phyloP scores from a whole-genome alignment of 805 yeast genomes.

The Candida cerambycidarum region DNA sequence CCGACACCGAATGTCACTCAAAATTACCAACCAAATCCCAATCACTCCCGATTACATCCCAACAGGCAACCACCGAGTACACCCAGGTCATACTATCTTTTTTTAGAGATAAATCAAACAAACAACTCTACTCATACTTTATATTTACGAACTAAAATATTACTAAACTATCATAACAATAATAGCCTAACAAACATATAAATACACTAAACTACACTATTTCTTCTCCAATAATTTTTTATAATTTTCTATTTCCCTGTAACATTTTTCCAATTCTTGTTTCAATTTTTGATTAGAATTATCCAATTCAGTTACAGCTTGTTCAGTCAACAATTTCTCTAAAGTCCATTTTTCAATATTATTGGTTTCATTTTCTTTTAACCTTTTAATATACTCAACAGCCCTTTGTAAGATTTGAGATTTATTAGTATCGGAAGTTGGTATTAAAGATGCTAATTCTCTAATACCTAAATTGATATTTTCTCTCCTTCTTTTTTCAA shows the following conservation, averaged over 20 bases:
- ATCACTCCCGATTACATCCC: too few relatives aligned
- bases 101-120: too few relatives aligned
- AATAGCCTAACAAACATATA: too few relatives aligned
- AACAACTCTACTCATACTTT: too few relatives aligned
- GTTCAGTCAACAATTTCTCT: slow-evolving; percentile 89
- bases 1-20: too few relatives aligned
- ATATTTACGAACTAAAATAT: neutral
- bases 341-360: slow-evolving; percentile 94
- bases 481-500: slow-evolving; percentile 89
- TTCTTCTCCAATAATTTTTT: slow-evolving; percentile 41
- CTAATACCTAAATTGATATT: slow-evolving; percentile 84
- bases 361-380: slow-evolving; percentile 86
- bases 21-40: too few relatives aligned
- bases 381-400: slow-evolving; percentile 83
- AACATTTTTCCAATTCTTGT: slow-evolving; percentile 85
- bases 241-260: slow-evolving; percentile 86
- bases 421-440: slow-evolving; percentile 84
- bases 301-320: slow-evolving; percentile 81
- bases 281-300: slow-evolving; percentile 86
- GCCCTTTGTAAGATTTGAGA: slow-evolving; percentile 87
- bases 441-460: slow-evolving; percentile 73
- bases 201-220: slow-evolving; percentile 6
- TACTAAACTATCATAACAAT: neutral
- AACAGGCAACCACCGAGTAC: too few relatives aligned
- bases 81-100: too few relatives aligned